phyloP scores from a whole-genome alignment of 805 yeast genomes.

The Hanseniaspora hatyaiensis region DNA sequence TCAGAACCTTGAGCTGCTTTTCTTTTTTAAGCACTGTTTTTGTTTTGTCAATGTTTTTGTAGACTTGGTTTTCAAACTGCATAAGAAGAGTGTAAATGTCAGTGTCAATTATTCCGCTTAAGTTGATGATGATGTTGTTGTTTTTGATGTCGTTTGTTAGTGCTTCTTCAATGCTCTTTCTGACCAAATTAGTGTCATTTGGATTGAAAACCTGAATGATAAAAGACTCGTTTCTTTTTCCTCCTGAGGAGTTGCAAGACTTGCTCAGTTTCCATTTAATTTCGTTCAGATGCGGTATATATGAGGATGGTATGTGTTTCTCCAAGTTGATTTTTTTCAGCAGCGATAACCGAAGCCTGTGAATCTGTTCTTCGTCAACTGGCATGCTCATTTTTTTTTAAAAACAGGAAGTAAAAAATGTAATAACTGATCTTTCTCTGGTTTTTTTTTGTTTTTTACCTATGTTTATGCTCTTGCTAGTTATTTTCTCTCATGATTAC shows the following conservation, averaged over 20 bases:
- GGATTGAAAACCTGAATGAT: conserved; percentile 9
- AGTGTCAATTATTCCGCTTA: conserved; percentile 14
- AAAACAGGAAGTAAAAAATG: no score
- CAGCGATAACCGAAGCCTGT: conserved; percentile 2
- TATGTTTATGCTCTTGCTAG: no score
- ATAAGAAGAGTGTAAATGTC: not conserved
- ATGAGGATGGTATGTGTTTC: not conserved
- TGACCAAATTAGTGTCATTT: not conserved
- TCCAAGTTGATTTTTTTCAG: conserved; percentile 4
- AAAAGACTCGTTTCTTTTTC: conserved; percentile 14
- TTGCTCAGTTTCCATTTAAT: conserved; percentile 13
- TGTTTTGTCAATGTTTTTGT: conserved; percentile 12
- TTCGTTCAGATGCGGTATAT: not conserved
- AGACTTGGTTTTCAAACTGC: conserved; percentile 15
- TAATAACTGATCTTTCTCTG: no score
- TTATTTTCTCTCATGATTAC: no score
- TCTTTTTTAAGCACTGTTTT: not conserved
- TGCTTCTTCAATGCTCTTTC: conserved; percentile 5
- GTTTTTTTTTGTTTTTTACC: no score
- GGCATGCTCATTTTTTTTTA: not conserved
- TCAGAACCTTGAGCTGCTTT: no score
- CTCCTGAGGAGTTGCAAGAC: conserved; percentile 5
- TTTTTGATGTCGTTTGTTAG: conserved; percentile 12
- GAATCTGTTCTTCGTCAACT: not conserved
- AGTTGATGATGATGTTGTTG: conserved; percentile 12